phyloP scores from a whole-genome alignment of 1,284 basidiomycete species.

The Trichosporon inkin region DNA sequence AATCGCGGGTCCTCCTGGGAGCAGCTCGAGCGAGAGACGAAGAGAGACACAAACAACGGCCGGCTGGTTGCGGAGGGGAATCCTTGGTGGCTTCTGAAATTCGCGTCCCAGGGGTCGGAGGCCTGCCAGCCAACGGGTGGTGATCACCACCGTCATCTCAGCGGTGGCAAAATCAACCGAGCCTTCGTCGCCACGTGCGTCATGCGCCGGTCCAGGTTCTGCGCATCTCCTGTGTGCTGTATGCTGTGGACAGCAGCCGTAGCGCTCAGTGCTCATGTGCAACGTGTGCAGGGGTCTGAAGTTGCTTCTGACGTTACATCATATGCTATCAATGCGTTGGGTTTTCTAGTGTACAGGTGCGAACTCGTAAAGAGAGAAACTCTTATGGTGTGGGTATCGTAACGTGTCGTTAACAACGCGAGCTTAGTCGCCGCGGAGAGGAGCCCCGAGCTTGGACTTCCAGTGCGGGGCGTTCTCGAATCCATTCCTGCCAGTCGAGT shows the following conservation, averaged over 20 bases:
- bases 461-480: slow-evolving; percentile 86
- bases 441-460: slow-evolving; percentile 71
- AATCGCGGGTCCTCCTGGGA: too few species aligned
- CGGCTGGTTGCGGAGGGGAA: too few species aligned
- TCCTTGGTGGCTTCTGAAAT: not conserved
- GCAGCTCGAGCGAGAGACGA: too few species aligned
- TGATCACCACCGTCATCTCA: not conserved
- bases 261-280: too few species aligned
- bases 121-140: too few species aligned
- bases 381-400: not conserved
- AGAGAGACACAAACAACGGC: too few species aligned
- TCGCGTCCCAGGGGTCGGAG: not conserved
- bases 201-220: not conserved
- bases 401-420: not conserved
- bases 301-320: not conserved
- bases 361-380: not conserved
- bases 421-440: slow-evolving; percentile 10
- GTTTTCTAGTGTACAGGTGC: slow-evolving; percentile 4
- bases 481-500: slow-evolving; percentile 72
- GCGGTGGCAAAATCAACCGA: slow-evolving; percentile 8
- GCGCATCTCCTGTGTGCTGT: too few species aligned
- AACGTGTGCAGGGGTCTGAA: too few species aligned
- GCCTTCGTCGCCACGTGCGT: not conserved
- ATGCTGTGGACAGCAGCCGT: too few species aligned
- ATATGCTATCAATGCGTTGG: not conserved